Evolutionary conservation across 2,329 filamentous ascomycete species (phyloP).

Genomic region (Alternaria incomplexa): DNA sequence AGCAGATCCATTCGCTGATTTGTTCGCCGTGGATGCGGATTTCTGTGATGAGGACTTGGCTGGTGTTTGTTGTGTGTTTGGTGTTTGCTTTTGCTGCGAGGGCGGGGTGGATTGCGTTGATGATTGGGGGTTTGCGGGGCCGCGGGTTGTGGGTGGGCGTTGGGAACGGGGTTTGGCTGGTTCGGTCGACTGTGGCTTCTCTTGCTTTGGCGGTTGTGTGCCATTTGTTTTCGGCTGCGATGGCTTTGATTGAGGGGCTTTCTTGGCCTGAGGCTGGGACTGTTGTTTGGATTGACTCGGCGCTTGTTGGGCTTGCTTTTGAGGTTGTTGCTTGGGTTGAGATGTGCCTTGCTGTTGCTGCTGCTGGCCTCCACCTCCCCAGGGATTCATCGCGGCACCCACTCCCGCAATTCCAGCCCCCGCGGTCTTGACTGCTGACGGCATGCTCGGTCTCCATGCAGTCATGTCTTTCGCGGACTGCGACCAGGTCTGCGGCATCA

Average conservation of each 20-base stretch:
- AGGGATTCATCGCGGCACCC: constrained; percentile 11
- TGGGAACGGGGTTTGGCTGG: constrained; percentile 13
- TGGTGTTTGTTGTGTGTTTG: constrained; percentile 8
- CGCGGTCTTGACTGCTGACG: constrained; percentile 24
- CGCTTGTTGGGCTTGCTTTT: neutral
- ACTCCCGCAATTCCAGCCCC: constrained; percentile 33
- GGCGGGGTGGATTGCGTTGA: neutral
- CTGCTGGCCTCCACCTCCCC: constrained; percentile 11
- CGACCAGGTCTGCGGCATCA: constrained; percentile 42
- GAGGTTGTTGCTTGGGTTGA: constrained; percentile 5
- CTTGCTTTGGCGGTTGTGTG: constrained; percentile 20
- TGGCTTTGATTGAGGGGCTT: neutral
- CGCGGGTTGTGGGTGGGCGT: constrained; percentile 6
- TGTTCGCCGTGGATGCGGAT: constrained; percentile 10
- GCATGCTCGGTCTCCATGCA: constrained; percentile 37
- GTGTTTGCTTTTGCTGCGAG: neutral
- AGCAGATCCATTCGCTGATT: constrained; percentile 1
- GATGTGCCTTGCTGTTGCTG: constrained; percentile 7
- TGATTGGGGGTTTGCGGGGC: neutral
- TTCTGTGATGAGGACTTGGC: constrained; percentile 2
- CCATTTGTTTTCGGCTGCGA: neutral
- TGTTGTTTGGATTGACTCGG: neutral
- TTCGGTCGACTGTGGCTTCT: constrained; percentile 11
- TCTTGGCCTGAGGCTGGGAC: constrained; percentile 4
- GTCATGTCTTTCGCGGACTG: constrained; percentile 43